A percentile compares a stretch with the other conserved stretches of the same genome.
phyloP scores from a whole-genome alignment of 176 grass and related monocot species.

The Thinopyrum elongatum region DNA sequence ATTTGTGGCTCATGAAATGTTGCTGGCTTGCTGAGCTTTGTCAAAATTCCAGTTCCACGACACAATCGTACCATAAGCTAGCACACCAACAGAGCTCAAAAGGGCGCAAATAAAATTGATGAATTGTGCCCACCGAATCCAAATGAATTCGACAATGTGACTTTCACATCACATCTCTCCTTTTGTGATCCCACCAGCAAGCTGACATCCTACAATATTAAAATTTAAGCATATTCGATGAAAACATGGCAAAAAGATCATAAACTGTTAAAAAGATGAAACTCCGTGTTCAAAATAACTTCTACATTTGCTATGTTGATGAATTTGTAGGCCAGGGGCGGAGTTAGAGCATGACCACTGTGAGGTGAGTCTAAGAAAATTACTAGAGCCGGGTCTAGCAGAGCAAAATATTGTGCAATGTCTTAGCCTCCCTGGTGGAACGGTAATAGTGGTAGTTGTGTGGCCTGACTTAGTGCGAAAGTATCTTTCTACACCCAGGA shows the following conservation, averaged over 20 bases:
- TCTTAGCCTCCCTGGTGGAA: not conserved
- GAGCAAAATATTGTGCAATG: not conserved
- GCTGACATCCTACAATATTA: conserved; percentile 63
- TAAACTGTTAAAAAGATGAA: not conserved
- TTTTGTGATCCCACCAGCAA: conserved; percentile 81
- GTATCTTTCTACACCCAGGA: too few species aligned
- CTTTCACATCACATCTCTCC: conserved; percentile 87
- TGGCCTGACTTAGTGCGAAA: not conserved
- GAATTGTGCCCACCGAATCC: conserved; percentile 98
- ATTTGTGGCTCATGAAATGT: conserved; percentile 33
- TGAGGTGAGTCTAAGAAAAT: not conserved
- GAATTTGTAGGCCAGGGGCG: not conserved
- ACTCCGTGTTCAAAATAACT: not conserved
- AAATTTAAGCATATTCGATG: conserved; percentile 8
- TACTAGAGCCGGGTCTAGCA: not conserved
- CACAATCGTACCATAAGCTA: conserved; percentile 29
- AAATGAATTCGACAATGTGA: conserved; percentile 90
- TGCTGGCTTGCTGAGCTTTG: not conserved
- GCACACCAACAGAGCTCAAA: conserved; percentile 35
- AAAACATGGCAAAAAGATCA: not conserved
- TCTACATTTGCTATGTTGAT: not conserved
- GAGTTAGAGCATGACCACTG: not conserved
- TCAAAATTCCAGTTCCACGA: not conserved
- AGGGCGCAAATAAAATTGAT: conserved; percentile 86
- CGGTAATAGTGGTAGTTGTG: not conserved